Evolutionary conservation across 73 alveolate species (phyloP).

Genomic region (Paramecium sonneborni): DNA sequence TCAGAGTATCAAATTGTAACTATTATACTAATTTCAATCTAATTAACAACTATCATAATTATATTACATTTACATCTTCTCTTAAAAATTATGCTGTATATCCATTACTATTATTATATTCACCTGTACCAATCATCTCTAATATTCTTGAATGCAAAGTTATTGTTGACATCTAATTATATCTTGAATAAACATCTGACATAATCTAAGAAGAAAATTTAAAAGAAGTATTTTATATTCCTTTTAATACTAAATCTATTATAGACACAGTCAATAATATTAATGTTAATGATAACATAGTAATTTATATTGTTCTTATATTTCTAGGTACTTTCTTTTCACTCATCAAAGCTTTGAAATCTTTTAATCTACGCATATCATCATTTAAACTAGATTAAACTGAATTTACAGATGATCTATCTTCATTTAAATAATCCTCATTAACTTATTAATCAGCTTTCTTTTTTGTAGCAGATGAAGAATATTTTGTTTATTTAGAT

Average conservation of each 20-base stretch:
- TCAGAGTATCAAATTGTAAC: neutral
- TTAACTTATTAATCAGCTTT: neutral
- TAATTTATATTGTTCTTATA: neutral
- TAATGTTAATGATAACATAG: conserved; percentile 21
- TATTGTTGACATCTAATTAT: neutral
- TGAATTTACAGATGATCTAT: conserved; percentile 51
- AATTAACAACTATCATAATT: neutral
- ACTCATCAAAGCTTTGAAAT: conserved; percentile 47
- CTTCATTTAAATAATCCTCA: conserved; percentile 48
- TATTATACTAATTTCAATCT: neutral
- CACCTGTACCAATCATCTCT: neutral
- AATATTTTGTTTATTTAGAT: neutral
- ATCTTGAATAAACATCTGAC: neutral
- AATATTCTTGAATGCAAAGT: neutral
- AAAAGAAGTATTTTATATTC: neutral
- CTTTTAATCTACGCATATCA: conserved; percentile 56
- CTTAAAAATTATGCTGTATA: neutral
- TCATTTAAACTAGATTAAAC: conserved; percentile 56
- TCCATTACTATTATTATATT: neutral
- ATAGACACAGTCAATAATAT: neutral
- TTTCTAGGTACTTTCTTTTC: conserved; percentile 51
- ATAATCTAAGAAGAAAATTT: neutral
- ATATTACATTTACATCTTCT: neutral
- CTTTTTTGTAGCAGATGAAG: neutral
- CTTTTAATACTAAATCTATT: conserved; percentile 1